Percentiles rank a stretch among this genome's conserved stretches.
Conservation (phyloP, 140 eudicot genomes). For the Anethum foeniculum region DNA sequence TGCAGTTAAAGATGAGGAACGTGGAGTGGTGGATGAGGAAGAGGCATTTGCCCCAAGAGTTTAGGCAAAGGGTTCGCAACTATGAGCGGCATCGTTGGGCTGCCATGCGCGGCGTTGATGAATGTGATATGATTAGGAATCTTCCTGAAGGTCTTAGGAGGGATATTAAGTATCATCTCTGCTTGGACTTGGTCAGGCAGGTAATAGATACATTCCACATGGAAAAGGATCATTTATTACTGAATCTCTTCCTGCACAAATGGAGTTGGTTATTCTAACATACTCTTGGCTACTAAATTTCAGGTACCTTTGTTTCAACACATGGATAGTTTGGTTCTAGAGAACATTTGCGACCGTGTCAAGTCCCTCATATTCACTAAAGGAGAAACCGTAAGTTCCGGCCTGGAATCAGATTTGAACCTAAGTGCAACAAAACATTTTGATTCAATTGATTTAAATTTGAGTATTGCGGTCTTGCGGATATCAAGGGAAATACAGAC, state of each 20-base stretch:
- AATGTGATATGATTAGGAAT: constrained; percentile 88
- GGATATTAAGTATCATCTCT: constrained; percentile 94
- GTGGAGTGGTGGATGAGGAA: constrained; percentile 99
- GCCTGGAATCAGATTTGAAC: not conserved
- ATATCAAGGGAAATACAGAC: not conserved
- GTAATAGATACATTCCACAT: constrained; percentile 16
- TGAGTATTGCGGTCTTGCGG: no score
- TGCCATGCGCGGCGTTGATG: constrained; percentile 98
- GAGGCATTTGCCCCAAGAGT: constrained; percentile 57
- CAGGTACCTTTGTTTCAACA: constrained; percentile 97
- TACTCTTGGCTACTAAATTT: not conserved
- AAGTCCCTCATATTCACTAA: constrained; percentile 92
- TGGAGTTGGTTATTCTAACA: not conserved
- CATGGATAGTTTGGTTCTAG: constrained; percentile 91
- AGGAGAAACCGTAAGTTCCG: constrained; percentile 79
- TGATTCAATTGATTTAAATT: no score
- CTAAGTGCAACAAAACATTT: no score
- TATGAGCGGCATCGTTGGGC: constrained; percentile 97
- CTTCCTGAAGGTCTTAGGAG: constrained; percentile 97
- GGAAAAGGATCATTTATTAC: not conserved
- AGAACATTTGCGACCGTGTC: constrained; percentile 96
- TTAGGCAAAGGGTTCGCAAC: constrained; percentile 76
- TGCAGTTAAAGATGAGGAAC: constrained; percentile 91
- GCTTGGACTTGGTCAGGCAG: constrained; percentile 92
- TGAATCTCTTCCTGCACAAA: not conserved